Evolutionary conservation across 768 basidiomycete genomes (phyloP), one percentile per base, ranked within the genome.

Genomic region (Gloeostereum incarnatum): DNA sequence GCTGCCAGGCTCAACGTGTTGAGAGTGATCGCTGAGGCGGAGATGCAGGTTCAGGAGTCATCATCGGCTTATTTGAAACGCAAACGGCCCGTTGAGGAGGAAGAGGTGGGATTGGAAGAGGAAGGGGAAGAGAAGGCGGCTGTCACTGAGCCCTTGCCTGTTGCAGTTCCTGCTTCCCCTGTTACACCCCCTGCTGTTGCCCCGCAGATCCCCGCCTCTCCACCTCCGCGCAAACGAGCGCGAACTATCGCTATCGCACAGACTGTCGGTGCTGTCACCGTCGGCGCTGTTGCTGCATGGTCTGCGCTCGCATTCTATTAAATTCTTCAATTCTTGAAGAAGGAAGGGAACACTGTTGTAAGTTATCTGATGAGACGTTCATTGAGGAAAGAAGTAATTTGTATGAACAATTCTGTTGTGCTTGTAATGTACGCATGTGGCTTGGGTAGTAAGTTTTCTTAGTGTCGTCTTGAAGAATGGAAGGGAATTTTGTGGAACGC

Each of bases 261-360:
- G 32, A 83, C 81, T 5, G 72, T 75, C 5, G 71, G 77, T 3
- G 75, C 73, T 13, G 69, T 78, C 22, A 69, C 72, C 1, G 56
- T 86, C 27, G 83, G 83, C 18, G 83, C 81, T 10, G 75, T 78
- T 9, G 77, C 74, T 3, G 69, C 82, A 2, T 86, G 83, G 83
- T 73, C 77, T 13, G 80, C 79, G 18, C 56, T 87, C 41, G 83
- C 83, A 1, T 86, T 78, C 55, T 64, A 61, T 44, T 81, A 49
- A n/a, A n/a, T n/a, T n/a, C n/a, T n/a, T n/a, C n/a, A n/a, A n/a
- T n/a, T n/a, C n/a, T n/a, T n/a, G n/a, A n/a, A n/a, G n/a, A n/a
- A n/a, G n/a, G n/a, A n/a, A n/a, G n/a, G n/a, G n/a, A n/a, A n/a
- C n/a, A n/a, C n/a, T n/a, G n/a, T n/a, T n/a, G n/a, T n/a, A n/a